phyloP scores from a whole-genome alignment of 495 filamentous ascomycete species.

The Lasiosphaeria ovina region DNA sequence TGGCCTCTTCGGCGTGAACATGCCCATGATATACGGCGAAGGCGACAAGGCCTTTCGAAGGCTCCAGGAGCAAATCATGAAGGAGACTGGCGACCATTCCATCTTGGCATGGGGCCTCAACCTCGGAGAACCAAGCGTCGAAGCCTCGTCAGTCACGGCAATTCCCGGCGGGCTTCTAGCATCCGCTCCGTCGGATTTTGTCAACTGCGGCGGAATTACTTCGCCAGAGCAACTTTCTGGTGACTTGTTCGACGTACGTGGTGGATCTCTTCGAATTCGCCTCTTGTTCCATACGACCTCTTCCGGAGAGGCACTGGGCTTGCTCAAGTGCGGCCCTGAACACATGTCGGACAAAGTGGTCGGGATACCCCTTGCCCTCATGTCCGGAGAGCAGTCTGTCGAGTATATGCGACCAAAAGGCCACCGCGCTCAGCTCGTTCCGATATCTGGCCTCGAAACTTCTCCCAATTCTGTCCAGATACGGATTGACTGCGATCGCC shows the following conservation, averaged over 20 bases:
- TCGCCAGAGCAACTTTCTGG: background rate
- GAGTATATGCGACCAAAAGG: background rate
- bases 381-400: background rate
- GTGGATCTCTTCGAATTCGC: background rate
- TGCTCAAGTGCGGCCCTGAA: background rate
- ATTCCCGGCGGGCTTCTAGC: background rate
- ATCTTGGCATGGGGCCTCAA: slow-evolving; percentile 26
- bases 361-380: background rate
- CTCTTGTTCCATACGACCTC: background rate
- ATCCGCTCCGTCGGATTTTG: background rate
- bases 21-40: slow-evolving; percentile 38
- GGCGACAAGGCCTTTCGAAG: slow-evolving; percentile 26
- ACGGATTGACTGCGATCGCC: background rate
- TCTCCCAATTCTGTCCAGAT: background rate
- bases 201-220: background rate
- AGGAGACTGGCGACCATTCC: slow-evolving; percentile 26
- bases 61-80: slow-evolving; percentile 29
- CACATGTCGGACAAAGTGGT: background rate
- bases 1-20: slow-evolving; percentile 32
- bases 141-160: background rate
- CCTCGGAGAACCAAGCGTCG: background rate
- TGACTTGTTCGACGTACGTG: background rate
- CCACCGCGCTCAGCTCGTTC: background rate
- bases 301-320: background rate
- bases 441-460: background rate